Base-by-base conservation (phyloP, 805 yeast species). In the Candida berthetii region DNA sequence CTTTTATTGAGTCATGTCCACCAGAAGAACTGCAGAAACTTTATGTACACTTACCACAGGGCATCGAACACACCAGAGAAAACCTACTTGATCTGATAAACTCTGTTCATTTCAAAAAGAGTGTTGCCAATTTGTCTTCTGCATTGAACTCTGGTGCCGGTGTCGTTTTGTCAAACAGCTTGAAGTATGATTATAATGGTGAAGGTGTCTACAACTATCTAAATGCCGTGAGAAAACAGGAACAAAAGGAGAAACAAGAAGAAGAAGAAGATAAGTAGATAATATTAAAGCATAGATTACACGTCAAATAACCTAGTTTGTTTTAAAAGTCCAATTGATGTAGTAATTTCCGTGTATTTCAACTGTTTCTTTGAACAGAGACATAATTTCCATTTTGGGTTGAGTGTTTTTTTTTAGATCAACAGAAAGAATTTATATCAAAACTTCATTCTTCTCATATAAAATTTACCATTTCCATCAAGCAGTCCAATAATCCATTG, bases 181-280 rank as follows among this genome's bases (percentile, higher is more conserved):
- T 77, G 34, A 72, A 70, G n/a, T 64, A 64, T 48, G 68, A 62
- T 6, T 78, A 78, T 47, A 40, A 55, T 9, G 82, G 82, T 9
- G 83, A 78, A 53, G 83, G 83, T 1, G 57, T 77, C 29, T 72
- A 65, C 31, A 71, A 71, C 13, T 77, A 75, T 44, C 54, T 78
- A 47, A 49, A 54, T 15, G 77, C 76, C 4, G 54, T 71, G 10
- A 60, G 76, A 40, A 52, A 39, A 33, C 50, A 42, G 53, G 57
- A 22, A 32, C 37, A 47, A 40, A 48, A 48, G 11, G 17, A 45
- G 10, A 34, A 42, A 8, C 24, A 40, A 10, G 14, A 43, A 17
- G 38, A 20, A 35, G 14, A 7, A 22, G 8, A 22, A 7, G 8
- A 22, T 22, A 22, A 22, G 8, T 22, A 22, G 24, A 6, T 22